Evolutionary conservation across 192 early-diverging fungal genomes (phyloP), one percentile per base, ranked within the genome.

Genomic region (Mortierella claussenii): DNA sequence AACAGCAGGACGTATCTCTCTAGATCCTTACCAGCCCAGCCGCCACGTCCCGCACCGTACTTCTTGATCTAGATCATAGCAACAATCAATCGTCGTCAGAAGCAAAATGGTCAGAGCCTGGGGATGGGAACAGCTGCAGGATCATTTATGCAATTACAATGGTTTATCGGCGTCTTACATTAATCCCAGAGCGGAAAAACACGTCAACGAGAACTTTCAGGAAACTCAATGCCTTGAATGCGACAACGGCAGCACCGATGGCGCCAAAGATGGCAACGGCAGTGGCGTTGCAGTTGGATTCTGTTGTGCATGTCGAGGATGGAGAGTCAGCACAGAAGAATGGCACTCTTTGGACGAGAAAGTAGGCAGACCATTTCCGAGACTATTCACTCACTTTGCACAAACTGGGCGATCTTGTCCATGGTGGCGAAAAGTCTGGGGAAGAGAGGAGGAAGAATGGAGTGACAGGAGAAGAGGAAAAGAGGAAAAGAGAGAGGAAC

Each of bases 141-240:
- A n/a, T n/a, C n/a, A n/a, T n/a, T n/a, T n/a, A n/a, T n/a, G n/a
- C n/a, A n/a, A n/a, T n/a, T n/a, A n/a, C n/a, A n/a, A n/a, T n/a
- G n/a, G n/a, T n/a, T n/a, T n/a, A n/a, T n/a, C n/a, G n/a, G n/a
- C 40, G n/a, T 60, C 71, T 54, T 68, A 85, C 81, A 54, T 69
- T 83, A 30, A 81, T 73, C 23, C 83, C 83, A 28, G 80, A 66
- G 43, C 68, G 54, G 30, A 84, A 21, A 43, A 71, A 80, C 36
- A 84, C 36, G 26, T 84, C 83, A 32, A 80, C 47, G 15, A 84
- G 37, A 33, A 84, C 50, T 44, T 81, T 83, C 30, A 83, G 55
- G 44, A 86, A 68, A 32, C 78, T 71, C 32, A 82, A 49, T 20
- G 68, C 33, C 45, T 79, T 80, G 32, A 48, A 52, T 27, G 66